Conservation (phyloP, 495 filamentous ascomycete genomes). For the Pseudoneurospora amorphoporcata region DNA sequence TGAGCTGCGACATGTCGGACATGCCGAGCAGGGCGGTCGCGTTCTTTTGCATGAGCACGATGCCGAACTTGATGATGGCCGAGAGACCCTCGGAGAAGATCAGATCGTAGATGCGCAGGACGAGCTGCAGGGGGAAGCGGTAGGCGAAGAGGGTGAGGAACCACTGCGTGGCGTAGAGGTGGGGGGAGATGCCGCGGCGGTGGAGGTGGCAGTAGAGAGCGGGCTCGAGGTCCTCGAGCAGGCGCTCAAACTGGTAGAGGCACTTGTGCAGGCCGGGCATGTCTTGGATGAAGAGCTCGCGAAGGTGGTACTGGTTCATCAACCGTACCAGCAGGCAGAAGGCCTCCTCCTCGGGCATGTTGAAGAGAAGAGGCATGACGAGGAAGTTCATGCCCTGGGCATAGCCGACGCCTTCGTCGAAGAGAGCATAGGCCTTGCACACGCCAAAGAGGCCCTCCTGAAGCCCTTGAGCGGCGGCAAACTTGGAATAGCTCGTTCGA, state of each 20-base stretch:
- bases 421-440: conserved; percentile 95
- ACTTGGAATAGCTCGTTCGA: conserved; percentile 93
- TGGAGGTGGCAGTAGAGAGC: conserved; percentile 91
- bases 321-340: conserved; percentile 86
- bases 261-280: conserved; percentile 94
- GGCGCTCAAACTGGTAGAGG: conserved; percentile 88
- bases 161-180: conserved; percentile 97
- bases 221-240: conserved; percentile 90
- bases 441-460: conserved; percentile 92
- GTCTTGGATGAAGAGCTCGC: conserved; percentile 88
- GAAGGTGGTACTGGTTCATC: conserved; percentile 93
- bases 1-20: conserved; percentile 81
- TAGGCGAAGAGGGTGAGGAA: conserved; percentile 99
- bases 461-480: conserved; percentile 72
- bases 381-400: conserved; percentile 99
- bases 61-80: conserved; percentile 84
- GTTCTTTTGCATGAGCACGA: conserved; percentile 94
- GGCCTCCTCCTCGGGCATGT: conserved; percentile 96
- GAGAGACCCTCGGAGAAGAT: conserved; percentile 92
- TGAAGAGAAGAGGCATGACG: conserved; percentile 93
- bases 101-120: conserved; percentile 92
- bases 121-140: conserved; percentile 91
- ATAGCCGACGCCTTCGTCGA: conserved; percentile 90
- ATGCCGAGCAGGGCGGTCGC: conserved; percentile 65
- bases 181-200: conserved; percentile 74